A percentile compares a stretch with the other conserved stretches of the same genome.
Conservation (phyloP, 345 rosid genomes). For the Dipteronia dyeriana region DNA sequence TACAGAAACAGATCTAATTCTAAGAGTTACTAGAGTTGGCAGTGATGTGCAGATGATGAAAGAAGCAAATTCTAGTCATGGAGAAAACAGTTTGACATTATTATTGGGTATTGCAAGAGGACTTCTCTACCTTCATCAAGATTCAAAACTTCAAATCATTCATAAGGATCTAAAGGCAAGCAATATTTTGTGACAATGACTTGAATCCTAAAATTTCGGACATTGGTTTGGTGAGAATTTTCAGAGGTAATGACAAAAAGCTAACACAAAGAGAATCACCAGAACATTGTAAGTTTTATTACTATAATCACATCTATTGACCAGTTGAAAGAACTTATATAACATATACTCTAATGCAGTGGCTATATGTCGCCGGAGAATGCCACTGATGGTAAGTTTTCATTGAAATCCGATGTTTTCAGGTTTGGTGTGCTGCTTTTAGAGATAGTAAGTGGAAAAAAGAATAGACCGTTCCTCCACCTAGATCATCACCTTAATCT, state of each 20-base stretch:
- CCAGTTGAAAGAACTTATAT: background rate
- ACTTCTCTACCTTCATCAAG: conserved; percentile 51
- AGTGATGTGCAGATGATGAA: conserved; percentile 29
- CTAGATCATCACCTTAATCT: conserved; percentile 23
- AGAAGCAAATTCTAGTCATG: conserved; percentile 30
- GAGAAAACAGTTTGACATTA: conserved; percentile 23
- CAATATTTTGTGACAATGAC: conserved; percentile 31
- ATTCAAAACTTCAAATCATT: conserved; percentile 46
- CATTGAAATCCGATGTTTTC: conserved; percentile 32
- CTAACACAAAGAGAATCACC: conserved; percentile 42
- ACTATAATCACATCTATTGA: background rate
- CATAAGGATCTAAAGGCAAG: conserved; percentile 49
- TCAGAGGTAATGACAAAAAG: conserved; percentile 29
- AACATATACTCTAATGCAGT: background rate
- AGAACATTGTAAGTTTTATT: conserved; percentile 48
- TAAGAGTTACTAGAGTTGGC: no score
- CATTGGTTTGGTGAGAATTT: conserved; percentile 40
- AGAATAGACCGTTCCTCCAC: conserved; percentile 33
- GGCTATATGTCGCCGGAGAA: conserved; percentile 35
- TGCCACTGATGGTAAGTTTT: conserved; percentile 26
- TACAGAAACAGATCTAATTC: background rate
- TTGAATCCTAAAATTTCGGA: conserved; percentile 43
- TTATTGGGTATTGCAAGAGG: conserved; percentile 50
- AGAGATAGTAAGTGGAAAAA: conserved; percentile 33
- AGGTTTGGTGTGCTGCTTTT: conserved; percentile 36